Conservation (phyloP, 148 eudicot genomes). For the Rhododendron henanense region DNA sequence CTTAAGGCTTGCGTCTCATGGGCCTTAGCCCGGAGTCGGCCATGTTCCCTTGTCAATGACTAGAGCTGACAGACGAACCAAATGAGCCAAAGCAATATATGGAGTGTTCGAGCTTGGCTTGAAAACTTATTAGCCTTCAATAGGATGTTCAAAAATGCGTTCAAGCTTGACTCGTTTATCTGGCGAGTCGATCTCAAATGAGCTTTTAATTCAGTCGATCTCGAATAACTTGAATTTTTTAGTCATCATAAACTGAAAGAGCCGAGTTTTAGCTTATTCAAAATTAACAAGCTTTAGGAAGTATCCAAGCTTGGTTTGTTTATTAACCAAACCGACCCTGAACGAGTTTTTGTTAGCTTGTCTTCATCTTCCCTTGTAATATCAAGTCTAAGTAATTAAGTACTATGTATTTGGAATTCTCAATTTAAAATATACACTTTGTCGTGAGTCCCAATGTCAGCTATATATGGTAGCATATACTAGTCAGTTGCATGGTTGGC, state of each 20-base stretch:
- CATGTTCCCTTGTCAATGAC: no score
- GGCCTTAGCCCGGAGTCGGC: no score
- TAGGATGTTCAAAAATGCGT: neutral
- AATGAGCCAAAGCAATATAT: no score
- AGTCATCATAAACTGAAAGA: neutral
- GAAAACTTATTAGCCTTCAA: neutral
- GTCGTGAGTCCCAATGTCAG: conserved; percentile 9
- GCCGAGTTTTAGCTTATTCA: neutral
- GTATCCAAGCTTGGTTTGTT: neutral
- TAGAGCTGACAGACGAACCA: no score
- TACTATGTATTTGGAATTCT: neutral
- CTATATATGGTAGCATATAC: neutral
- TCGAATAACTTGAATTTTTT: no score
- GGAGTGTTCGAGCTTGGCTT: neutral
- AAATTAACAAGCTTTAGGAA: neutral
- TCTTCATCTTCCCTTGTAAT: neutral
- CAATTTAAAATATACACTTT: neutral
- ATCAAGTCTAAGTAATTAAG: neutral
- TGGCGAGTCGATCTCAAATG: neutral
- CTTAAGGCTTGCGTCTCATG: no score
- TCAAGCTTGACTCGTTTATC: no score
- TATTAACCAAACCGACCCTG: neutral
- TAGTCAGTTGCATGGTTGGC: conserved; percentile 9
- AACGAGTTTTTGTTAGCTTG: neutral
- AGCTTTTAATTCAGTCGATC: neutral